phyloP scores from a whole-genome alignment of 176 grass and related monocot species.

The Phoenix roebelenii region DNA sequence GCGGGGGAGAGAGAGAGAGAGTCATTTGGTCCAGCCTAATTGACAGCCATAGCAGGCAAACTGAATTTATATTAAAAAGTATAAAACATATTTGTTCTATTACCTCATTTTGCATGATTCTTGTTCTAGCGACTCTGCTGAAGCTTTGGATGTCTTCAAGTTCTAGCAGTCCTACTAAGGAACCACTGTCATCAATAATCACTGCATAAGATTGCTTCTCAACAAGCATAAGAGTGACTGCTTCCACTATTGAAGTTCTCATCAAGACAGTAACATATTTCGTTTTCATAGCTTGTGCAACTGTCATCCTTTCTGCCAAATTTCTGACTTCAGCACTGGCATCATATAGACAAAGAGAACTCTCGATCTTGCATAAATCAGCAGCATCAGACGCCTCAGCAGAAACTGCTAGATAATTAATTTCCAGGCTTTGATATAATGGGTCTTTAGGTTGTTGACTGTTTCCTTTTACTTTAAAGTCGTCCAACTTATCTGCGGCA shows the following conservation, averaged over 20 bases:
- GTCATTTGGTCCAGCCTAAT: too few species aligned
- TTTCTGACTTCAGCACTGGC: constrained; percentile 12
- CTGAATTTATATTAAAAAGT: neutral
- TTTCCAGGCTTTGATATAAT: constrained; percentile 14
- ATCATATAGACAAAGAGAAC: constrained; percentile 64
- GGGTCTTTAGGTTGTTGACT: constrained; percentile 8
- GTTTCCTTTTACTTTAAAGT: constrained; percentile 14
- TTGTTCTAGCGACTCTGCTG: constrained; percentile 25
- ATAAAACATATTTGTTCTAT: neutral
- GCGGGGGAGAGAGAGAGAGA: too few species aligned
- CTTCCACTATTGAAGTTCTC: constrained; percentile 42
- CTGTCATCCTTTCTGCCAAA: constrained; percentile 42
- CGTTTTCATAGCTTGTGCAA: constrained; percentile 68
- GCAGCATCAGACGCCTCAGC: constrained; percentile 20
- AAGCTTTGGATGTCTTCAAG: constrained; percentile 69
- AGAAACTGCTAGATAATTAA: constrained; percentile 7
- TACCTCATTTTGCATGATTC: constrained; percentile 28
- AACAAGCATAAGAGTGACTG: constrained; percentile 52
- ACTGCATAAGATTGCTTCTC: constrained; percentile 62
- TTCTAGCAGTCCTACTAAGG: constrained; percentile 42
- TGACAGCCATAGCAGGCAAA: too few species aligned
- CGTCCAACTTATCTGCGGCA: constrained; percentile 19
- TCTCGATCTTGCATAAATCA: constrained; percentile 68
- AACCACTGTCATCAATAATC: constrained; percentile 32
- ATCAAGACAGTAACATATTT: constrained; percentile 50